phyloP scores from a whole-genome alignment of 2,329 filamentous ascomycete species.

The Colletotrichum sp. region DNA sequence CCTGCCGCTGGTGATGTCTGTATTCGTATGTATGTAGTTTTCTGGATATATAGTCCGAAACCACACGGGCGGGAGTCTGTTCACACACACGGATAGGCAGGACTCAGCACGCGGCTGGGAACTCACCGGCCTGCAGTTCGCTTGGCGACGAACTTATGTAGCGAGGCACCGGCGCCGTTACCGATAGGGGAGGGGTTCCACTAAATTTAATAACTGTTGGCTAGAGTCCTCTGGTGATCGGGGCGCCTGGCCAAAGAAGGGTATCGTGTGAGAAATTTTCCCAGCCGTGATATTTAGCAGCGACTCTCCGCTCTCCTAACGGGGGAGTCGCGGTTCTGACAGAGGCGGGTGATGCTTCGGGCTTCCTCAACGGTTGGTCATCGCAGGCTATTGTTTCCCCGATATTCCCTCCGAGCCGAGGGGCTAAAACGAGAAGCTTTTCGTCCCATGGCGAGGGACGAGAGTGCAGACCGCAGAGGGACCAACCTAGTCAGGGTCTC shows the following conservation, averaged over 20 bases:
- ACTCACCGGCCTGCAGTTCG: neutral
- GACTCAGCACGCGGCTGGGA: neutral
- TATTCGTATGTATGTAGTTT: neutral
- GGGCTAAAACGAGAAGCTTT: neutral
- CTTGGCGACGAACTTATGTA: neutral
- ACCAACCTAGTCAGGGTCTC: neutral
- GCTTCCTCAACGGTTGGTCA: neutral
- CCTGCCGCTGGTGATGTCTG: neutral
- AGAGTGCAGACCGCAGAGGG: neutral
- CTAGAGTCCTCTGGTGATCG: neutral
- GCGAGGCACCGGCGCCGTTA: constrained; percentile 15
- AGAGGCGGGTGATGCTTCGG: neutral
- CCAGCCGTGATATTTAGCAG: neutral
- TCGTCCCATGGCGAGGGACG: neutral
- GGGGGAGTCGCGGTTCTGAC: neutral
- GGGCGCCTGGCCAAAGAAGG: neutral
- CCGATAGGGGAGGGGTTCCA: neutral
- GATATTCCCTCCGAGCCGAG: constrained; percentile 11
- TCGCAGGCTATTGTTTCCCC: neutral
- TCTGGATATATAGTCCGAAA: neutral
- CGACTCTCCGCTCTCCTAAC: neutral
- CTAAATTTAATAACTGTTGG: neutral
- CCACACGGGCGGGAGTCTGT: neutral
- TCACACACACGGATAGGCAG: neutral
- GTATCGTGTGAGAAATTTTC: neutral